Base-by-base conservation (phyloP, 805 yeast genomes). In the Spathaspora sp. region DNA sequence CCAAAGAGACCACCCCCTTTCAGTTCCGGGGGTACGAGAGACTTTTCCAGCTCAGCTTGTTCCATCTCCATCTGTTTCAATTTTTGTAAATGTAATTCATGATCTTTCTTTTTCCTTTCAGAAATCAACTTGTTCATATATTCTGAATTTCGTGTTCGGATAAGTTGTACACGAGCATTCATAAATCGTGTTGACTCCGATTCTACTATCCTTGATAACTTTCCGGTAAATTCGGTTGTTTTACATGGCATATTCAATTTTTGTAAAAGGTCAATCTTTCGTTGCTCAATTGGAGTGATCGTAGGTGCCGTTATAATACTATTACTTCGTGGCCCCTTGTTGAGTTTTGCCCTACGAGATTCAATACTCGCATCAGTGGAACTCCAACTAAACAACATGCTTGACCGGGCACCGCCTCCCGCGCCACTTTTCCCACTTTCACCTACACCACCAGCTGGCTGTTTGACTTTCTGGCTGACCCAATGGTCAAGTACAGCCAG, bases 371-470 rank as follows among this genome's bases (percentile, higher is more conserved):
- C 62, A 46, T 74, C 79, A 29, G 71, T 67, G 1, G 77, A 71
- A 16, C 77, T 70, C 79, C 79, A 74, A 47, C 69, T 62, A 51
- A 74, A 74, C 39, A 74, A 61, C n/a, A 70, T 63, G 53, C 65
- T 72, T 19, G 73, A 64, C 48, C 52, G 40, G n/a, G n/a, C 35
- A n/a, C n/a, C n/a, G n/a, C n/a, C n/a, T 11, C 35, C 35, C 12
- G 4, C 9, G 8, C 35, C 35, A 31, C 35, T 4, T 5, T 10
- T 10, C 4, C 35, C n/a, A 4, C 35, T 10, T 5, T 17, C 19
- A 16, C 46, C 17, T 23, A 42, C 11, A 20, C 44, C 6, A 18
- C 31, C 38, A 12, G 42, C 44, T 11, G 48, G 7, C 14, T 35
- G 48, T 18, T 44, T 47, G 50, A 16, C 40, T 35, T 35, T 35